Conservation (phyloP, 768 basidiomycete genomes). For the Leccinum subtestaceum region DNA sequence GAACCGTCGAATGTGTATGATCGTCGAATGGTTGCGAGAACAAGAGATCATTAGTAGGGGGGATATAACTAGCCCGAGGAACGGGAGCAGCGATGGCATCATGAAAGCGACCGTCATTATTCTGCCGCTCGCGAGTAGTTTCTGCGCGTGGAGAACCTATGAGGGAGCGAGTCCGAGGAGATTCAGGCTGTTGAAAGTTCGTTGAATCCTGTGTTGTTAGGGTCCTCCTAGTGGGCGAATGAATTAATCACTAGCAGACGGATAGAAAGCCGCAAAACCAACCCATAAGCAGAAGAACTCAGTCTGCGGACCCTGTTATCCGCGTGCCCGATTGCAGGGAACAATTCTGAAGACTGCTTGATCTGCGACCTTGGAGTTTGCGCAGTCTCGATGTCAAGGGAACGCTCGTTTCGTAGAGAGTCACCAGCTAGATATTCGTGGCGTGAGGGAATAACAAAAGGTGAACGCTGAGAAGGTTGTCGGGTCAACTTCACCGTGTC, state of each 20-base stretch:
- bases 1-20: background rate
- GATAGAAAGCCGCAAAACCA: background rate
- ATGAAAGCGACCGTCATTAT: background rate
- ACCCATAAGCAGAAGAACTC: slow-evolving; percentile 8
- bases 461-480: background rate
- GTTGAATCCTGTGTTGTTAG: background rate
- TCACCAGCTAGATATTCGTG: background rate
- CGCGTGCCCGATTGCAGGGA: background rate
- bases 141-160: slow-evolving; percentile 5
- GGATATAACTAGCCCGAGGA: slow-evolving; percentile 10
- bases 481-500: background rate
- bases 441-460: background rate
- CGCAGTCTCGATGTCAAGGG: background rate
- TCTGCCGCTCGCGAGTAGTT: background rate
- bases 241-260: background rate
- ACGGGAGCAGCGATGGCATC: background rate
- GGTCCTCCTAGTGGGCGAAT: background rate
- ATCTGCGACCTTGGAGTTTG: background rate
- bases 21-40: slow-evolving; percentile 11
- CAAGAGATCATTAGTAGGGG: slow-evolving; percentile 16
- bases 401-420: background rate
- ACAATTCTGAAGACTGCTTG: background rate
- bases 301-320: slow-evolving; percentile 1
- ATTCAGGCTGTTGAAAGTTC: background rate
- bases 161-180: background rate